Percentiles rank a stretch among this genome's conserved stretches.
These are phyloP conservation scores for Aspergillus felis DNA, from an alignment of 2,329 filamentous ascomycete genomes.

Conservation along the genomic window DNA sequence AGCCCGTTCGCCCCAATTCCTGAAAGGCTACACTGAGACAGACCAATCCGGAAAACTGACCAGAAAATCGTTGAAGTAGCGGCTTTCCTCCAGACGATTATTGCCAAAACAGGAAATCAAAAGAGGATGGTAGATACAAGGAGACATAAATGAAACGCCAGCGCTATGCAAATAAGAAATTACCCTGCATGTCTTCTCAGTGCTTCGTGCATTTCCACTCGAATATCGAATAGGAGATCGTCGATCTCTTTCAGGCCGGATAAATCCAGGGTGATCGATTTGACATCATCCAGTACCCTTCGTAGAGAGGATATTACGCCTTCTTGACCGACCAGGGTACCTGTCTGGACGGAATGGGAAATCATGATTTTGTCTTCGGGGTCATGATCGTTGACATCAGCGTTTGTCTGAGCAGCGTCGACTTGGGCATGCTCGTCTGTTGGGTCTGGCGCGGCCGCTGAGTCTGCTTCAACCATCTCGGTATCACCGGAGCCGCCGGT, in stretches of 20 bases:
- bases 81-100: background rate
- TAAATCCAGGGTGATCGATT: constrained; percentile 56
- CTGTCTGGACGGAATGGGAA: constrained; percentile 16
- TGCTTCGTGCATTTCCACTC: constrained; percentile 68
- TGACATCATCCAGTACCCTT: constrained; percentile 57
- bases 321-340: constrained; percentile 14
- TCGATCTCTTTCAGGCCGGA: constrained; percentile 68
- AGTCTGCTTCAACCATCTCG: constrained; percentile 12
- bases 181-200: constrained; percentile 47
- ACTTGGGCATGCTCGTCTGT: constrained; percentile 2
- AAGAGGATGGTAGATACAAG: background rate
- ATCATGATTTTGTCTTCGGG: background rate
- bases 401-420: constrained; percentile 5
- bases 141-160: constrained; percentile 22
- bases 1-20: background rate
- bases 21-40: background rate
- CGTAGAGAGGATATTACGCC: constrained; percentile 53
- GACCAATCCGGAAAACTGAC: background rate
- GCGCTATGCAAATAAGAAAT: constrained; percentile 31
- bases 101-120: background rate
- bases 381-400: background rate
- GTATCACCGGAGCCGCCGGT: constrained; percentile 7
- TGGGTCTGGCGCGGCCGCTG: background rate
- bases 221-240: constrained; percentile 74
- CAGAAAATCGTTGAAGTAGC: background rate